Conservation (phyloP, 345 rosid species). For the Bruguiera parviflora region DNA sequence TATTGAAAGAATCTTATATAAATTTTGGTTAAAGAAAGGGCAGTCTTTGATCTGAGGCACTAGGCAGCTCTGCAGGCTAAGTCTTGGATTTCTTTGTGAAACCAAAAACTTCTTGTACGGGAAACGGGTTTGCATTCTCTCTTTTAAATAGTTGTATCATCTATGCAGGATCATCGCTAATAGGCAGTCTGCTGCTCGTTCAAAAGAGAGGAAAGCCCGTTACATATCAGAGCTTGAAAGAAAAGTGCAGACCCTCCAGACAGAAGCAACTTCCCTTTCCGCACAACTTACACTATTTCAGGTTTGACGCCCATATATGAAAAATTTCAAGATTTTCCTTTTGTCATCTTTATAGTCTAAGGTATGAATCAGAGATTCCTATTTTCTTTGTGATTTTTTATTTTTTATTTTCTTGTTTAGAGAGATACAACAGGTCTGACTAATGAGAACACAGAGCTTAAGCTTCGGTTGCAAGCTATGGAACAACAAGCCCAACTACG, state of each 20-base stretch:
- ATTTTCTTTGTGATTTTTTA: neutral
- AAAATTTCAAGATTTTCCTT: too few relatives aligned
- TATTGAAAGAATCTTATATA: too few relatives aligned
- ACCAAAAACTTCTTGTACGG: neutral
- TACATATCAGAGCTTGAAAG: slow-evolving; percentile 78
- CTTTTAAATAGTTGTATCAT: neutral
- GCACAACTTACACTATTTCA: slow-evolving; percentile 82
- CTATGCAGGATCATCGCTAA: slow-evolving; percentile 71
- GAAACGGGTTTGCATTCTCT: neutral
- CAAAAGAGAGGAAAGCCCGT: slow-evolving; percentile 83
- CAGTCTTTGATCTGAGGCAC: too few relatives aligned
- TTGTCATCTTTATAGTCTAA: neutral
- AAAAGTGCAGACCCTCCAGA: slow-evolving; percentile 82
- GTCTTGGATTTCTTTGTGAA: too few relatives aligned
- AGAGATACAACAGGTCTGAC: slow-evolving; percentile 75
- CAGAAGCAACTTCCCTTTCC: slow-evolving; percentile 88
- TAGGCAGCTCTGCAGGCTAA: too few relatives aligned
- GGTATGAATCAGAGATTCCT: neutral
- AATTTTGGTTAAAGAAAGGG: too few relatives aligned
- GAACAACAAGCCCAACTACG: slow-evolving; percentile 86
- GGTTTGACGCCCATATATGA: slow-evolving; percentile 29
- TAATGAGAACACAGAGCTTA: slow-evolving; percentile 83
- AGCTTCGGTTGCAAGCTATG: slow-evolving; percentile 86
- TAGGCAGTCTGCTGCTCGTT: slow-evolving; percentile 89
- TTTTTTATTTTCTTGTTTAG: slow-evolving; percentile 32